These are phyloP conservation scores for Cucumis hystrix DNA, from an alignment of 306 rosid species.

Conservation along the genomic window DNA sequence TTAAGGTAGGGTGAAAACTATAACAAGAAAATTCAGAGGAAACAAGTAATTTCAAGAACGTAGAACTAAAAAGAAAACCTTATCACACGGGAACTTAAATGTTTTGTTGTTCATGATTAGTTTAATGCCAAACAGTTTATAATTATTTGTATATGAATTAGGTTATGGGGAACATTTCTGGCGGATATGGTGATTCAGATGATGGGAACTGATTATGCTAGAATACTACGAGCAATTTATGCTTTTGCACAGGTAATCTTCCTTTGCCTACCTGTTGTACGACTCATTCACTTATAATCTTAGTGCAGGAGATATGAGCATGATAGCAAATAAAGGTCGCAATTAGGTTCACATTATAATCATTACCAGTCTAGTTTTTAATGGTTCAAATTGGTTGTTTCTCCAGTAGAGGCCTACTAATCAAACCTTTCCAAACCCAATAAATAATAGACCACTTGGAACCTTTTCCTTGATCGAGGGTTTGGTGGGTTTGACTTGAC, in stretches of 20 bases:
- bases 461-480: neutral
- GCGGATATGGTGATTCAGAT: slow-evolving; percentile 92
- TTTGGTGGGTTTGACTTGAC: neutral
- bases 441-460: neutral
- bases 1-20: too few relatives aligned
- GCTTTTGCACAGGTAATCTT: slow-evolving; percentile 71
- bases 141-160: slow-evolving; percentile 20
- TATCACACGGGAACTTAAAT: too few relatives aligned
- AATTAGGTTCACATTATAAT: neutral
- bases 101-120: neutral
- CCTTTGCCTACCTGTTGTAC: neutral
- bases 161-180: slow-evolving; percentile 91
- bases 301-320: neutral
- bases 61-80: too few relatives aligned
- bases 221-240: slow-evolving; percentile 83
- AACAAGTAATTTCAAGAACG: too few relatives aligned
- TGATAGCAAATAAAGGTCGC: neutral
- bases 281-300: neutral
- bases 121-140: slow-evolving; percentile 10
- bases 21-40: too few relatives aligned
- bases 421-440: neutral
- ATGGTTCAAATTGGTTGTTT: neutral
- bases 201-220: slow-evolving; percentile 93
- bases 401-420: neutral
- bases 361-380: neutral